Percentiles rank a stretch among this genome's conserved stretches.
These are phyloP conservation scores for Penicillium aurantiogriseum DNA, from an alignment of 2,329 filamentous ascomycete genomes.

Conservation along the genomic window DNA sequence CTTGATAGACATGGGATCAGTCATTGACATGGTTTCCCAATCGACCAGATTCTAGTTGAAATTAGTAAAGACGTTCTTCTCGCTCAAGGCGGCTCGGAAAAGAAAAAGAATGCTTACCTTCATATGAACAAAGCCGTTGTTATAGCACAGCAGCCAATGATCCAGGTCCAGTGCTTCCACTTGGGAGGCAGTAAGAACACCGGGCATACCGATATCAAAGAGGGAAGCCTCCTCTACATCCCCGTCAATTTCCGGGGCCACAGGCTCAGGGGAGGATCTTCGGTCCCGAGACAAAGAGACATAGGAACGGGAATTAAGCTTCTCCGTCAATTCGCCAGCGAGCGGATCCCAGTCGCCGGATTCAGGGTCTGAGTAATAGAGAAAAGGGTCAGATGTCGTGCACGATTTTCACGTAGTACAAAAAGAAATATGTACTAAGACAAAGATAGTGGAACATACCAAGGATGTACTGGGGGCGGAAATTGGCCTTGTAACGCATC, in stretches of 20 bases:
- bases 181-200: conserved; percentile 44
- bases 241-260: conserved; percentile 10
- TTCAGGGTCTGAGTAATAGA: conserved; percentile 44
- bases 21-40: conserved; percentile 47
- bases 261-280: conserved; percentile 11
- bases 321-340: conserved; percentile 41
- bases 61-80: conserved; percentile 3
- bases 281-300: conserved; percentile 46
- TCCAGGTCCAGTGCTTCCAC: conserved; percentile 45
- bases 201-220: conserved; percentile 49
- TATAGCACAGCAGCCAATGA: conserved; percentile 45
- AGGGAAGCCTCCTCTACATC: conserved; percentile 43
- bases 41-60: conserved; percentile 42
- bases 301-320: conserved; percentile 45
- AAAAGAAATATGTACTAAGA: not conserved
- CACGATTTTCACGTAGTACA: not conserved
- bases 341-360: conserved; percentile 46
- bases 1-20: conserved; percentile 46
- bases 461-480: conserved; percentile 49
- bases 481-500: conserved; percentile 52
- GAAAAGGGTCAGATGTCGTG: conserved; percentile 4
- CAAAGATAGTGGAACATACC: conserved; percentile 32
- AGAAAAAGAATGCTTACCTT: conserved; percentile 31
- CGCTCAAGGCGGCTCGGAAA: not conserved
- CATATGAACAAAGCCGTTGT: conserved; percentile 44